Evolutionary conservation across 768 basidiomycete genomes (phyloP).

Genomic region (Leccinellum luteum): DNA sequence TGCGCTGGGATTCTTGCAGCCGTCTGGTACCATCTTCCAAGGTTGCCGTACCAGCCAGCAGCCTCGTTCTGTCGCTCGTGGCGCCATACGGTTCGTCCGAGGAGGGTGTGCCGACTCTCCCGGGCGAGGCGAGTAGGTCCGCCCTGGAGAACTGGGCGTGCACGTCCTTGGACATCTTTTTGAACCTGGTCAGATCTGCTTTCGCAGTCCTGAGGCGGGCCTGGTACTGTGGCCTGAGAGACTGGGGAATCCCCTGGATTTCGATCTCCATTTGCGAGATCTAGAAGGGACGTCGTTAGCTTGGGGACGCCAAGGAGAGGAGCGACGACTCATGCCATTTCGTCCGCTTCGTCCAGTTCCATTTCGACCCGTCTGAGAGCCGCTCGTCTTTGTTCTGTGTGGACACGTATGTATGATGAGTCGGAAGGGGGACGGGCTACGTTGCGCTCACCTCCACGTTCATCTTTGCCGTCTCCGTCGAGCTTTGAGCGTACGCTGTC

Average conservation of each 20-base stretch:
- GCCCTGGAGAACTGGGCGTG: constrained; percentile 67
- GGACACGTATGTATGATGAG: constrained; percentile 1
- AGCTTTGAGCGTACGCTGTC: constrained; percentile 74
- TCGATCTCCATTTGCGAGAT: constrained; percentile 99
- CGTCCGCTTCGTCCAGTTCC: constrained; percentile 97
- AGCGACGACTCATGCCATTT: constrained; percentile 63
- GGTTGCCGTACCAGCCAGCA: constrained; percentile 74
- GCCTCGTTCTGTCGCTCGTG: constrained; percentile 69
- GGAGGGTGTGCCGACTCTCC: constrained; percentile 33
- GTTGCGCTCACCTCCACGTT: constrained; percentile 59
- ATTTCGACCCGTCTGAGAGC: constrained; percentile 82
- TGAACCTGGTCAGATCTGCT: constrained; percentile 69
- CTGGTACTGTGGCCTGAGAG: constrained; percentile 75
- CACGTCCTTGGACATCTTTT: constrained; percentile 76
- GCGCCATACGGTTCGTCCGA: constrained; percentile 81
- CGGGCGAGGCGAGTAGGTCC: constrained; percentile 67
- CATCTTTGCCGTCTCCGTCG: constrained; percentile 62
- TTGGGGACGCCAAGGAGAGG: not conserved
- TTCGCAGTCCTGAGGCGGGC: constrained; percentile 73
- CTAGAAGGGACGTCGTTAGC: constrained; percentile 39
- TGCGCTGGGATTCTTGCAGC: constrained; percentile 84
- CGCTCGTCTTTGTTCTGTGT: constrained; percentile 75
- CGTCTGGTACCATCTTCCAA: constrained; percentile 84
- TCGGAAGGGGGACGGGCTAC: not conserved
- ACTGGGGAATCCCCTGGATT: constrained; percentile 89